Conservation (phyloP, 2,329 filamentous ascomycete genomes). For the Endothia cerciana region DNA sequence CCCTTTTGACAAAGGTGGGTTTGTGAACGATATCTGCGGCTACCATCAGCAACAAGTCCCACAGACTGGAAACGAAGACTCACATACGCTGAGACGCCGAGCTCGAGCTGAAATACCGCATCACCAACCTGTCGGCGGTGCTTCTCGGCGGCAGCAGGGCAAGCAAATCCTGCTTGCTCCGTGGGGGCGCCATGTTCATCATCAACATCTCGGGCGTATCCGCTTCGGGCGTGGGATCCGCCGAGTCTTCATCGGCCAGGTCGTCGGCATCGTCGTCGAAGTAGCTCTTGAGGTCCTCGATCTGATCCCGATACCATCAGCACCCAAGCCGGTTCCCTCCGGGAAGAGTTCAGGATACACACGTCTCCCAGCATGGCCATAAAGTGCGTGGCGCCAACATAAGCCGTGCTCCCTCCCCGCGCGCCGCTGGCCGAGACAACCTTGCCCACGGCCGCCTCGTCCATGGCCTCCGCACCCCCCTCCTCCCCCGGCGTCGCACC, state of each 20-base stretch:
- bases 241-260: slow-evolving; percentile 34
- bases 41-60: slow-evolving; percentile 19
- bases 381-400: slow-evolving; percentile 63
- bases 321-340: not conserved
- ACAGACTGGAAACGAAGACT: not conserved
- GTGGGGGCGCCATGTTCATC: slow-evolving; percentile 43
- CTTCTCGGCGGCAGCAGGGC: slow-evolving; percentile 50
- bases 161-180: slow-evolving; percentile 51
- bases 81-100: slow-evolving; percentile 55
- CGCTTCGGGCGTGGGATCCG: slow-evolving; percentile 40
- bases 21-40: slow-evolving; percentile 54
- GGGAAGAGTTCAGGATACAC: not conserved
- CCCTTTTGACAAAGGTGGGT: slow-evolving; percentile 53
- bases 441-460: slow-evolving; percentile 40
- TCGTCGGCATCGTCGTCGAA: slow-evolving; percentile 54
- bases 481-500: not conserved
- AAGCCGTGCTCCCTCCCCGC: slow-evolving; percentile 46
- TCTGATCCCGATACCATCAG: slow-evolving; percentile 42
- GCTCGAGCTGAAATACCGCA: slow-evolving; percentile 57
- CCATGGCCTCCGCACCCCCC: slow-evolving; percentile 29
- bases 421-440: slow-evolving; percentile 46
- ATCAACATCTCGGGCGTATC: slow-evolving; percentile 50
- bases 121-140: slow-evolving; percentile 54
- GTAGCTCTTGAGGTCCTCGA: slow-evolving; percentile 62
- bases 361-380: slow-evolving; percentile 65